Evolutionary conservation across 345 rosid species (phyloP).

Genomic region (Rhodamnia rubescens): DNA sequence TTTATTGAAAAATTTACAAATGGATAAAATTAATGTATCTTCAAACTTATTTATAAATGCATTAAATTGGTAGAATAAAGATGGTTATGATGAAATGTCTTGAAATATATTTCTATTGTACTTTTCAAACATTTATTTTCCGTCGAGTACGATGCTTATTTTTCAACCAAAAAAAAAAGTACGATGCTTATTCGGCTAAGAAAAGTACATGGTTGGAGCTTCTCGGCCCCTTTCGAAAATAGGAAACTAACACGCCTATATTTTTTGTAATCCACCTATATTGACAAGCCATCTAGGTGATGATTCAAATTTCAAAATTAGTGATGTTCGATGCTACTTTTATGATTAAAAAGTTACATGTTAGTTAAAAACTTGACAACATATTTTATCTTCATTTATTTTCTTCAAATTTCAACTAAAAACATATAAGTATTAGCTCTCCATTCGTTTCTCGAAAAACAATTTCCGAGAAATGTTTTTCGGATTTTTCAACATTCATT

Average conservation of each 20-base stretch:
- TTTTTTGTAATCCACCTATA: background rate
- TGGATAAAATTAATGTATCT: background rate
- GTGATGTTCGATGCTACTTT: background rate
- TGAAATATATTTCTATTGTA: background rate
- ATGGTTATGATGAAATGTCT: background rate
- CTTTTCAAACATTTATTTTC: background rate
- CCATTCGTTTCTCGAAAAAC: too few species aligned
- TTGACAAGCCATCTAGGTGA: background rate
- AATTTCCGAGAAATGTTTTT: too few species aligned
- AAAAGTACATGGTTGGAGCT: background rate
- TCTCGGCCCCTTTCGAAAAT: background rate
- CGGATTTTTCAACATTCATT: too few species aligned
- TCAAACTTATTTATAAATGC: background rate
- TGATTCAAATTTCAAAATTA: background rate
- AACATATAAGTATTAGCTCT: background rate
- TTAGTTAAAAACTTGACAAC: background rate
- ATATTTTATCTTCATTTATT: background rate
- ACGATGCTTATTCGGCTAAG: too few species aligned
- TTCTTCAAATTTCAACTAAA: background rate
- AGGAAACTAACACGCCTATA: background rate
- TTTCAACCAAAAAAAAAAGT: too few species aligned
- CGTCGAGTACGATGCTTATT: background rate
- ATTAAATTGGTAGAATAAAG: background rate
- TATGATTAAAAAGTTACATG: background rate
- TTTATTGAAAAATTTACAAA: background rate